Percentiles rank a stretch among this genome's conserved stretches.
Conservation (phyloP, 306 rosid species). For the Medicago truncatula region DNA sequence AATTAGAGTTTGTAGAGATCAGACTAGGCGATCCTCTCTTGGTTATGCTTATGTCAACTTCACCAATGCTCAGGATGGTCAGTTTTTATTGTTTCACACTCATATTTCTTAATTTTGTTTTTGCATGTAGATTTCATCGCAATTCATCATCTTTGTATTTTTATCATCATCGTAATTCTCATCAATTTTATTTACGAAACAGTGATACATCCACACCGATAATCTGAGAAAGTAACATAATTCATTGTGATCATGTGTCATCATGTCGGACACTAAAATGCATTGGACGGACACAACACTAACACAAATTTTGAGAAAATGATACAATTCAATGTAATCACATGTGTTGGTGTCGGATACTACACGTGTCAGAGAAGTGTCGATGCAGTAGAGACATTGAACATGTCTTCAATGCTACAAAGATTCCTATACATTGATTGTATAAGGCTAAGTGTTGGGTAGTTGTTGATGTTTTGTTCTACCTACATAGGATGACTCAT, state of each 20-base stretch:
- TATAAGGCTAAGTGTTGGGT: neutral
- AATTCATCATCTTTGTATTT: neutral
- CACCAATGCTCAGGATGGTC: slow-evolving; percentile 67
- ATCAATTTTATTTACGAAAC: neutral
- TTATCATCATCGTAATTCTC: neutral
- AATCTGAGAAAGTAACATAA: no score
- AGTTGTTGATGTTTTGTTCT: neutral
- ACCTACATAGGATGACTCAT: neutral
- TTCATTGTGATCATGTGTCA: no score
- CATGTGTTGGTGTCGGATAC: no score
- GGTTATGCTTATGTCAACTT: slow-evolving; percentile 90
- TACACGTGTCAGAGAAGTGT: no score
- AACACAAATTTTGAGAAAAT: no score
- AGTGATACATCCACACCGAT: no score
- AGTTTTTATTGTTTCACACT: slow-evolving; percentile 8
- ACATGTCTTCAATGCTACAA: no score
- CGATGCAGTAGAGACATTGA: no score
- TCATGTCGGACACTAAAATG: no score
- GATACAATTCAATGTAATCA: no score
- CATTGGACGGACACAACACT: no score
- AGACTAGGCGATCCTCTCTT: slow-evolving; percentile 64
- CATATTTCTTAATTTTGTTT: neutral
- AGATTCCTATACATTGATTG: no score
- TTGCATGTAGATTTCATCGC: neutral
- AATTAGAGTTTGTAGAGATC: slow-evolving; percentile 88